Base-by-base conservation (phyloP, 805 yeast species). In the Candida silvicultrix region DNA sequence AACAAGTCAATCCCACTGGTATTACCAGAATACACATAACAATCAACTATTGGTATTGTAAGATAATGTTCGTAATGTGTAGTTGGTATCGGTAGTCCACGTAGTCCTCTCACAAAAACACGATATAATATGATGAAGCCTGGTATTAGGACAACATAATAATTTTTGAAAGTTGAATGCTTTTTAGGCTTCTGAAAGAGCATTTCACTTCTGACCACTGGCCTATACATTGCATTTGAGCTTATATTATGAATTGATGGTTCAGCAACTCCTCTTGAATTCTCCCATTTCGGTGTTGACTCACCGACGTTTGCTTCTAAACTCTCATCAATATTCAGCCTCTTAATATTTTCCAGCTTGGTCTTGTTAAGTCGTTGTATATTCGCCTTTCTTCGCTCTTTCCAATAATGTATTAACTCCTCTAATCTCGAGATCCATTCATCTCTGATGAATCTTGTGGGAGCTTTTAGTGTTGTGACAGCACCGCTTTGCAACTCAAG, bases 11-110 rank as follows among this genome's bases (percentile, higher is more conserved):
- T 58, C 12, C 70, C 73, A 2, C 90, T 78, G 1, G 77, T 63
- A 2, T 72, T 62, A 2, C 92, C 96, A 2, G 94, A 79, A 63
- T 87, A 87, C 4, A 88, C 72, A 59, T 89, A 92, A 47, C 95
- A 81, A 14, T 75, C 77, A 2, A 74, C 59, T 23, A 92, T 63
- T 1, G 89, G 81, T 18, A 89, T 74, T 0, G 85, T 76, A 42
- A 78, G 57, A 51, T 74, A 73, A 53, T 76, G 80, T 40, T 69
- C 64, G 54, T 75, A 81, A 51, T 74, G 75, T 2, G 74, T 66
- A 3, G 68, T 67, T n/a, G 74, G 71, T 56, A 73, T 69, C 3
- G 72, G 64, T 2, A 70, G 70, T 0, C 82, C 78, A 1, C 64
- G 49, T 20, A 65, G 62, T 12, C 77, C 68, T 46, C 89, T 67